Evolutionary conservation across 2,329 filamentous ascomycete genomes (phyloP).

Genomic region (Spiromastix sp.): DNA sequence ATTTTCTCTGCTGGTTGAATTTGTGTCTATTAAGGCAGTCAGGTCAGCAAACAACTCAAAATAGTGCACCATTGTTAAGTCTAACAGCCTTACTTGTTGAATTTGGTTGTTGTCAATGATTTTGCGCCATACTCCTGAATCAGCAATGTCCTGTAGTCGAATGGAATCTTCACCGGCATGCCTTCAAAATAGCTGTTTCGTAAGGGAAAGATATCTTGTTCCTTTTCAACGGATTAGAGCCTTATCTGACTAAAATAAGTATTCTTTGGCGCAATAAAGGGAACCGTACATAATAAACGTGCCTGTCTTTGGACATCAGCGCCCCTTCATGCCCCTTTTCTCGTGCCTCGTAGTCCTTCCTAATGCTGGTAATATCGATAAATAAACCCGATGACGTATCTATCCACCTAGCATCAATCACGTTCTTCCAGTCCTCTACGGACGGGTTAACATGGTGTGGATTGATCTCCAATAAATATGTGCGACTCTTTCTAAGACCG

Average conservation of each 20-base stretch:
- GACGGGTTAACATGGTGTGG: conserved; percentile 41
- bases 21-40: no score
- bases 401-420: conserved; percentile 53
- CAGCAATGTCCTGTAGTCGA: conserved; percentile 44
- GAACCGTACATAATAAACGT: conserved; percentile 37
- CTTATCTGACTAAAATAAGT: no score
- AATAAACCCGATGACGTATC: conserved; percentile 49
- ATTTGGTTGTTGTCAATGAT: conserved; percentile 2
- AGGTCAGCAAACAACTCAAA: no score
- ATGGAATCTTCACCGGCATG: conserved; percentile 45
- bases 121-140: conserved; percentile 43
- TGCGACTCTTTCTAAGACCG: conserved; percentile 22
- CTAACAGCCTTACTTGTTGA: conserved; percentile 5
- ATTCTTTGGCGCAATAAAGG: neutral
- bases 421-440: conserved; percentile 39
- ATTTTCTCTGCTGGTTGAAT: no score
- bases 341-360: conserved; percentile 34
- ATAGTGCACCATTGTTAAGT: no score
- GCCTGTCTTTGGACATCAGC: conserved; percentile 48
- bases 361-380: conserved; percentile 51
- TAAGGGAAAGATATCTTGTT: conserved; percentile 47
- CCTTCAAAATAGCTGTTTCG: conserved; percentile 45
- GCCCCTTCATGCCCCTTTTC: conserved; percentile 28
- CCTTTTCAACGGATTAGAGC: no score
- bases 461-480: conserved; percentile 51